phyloP scores from a whole-genome alignment of 23 red algal species.

The Porphyridium purpureum region DNA sequence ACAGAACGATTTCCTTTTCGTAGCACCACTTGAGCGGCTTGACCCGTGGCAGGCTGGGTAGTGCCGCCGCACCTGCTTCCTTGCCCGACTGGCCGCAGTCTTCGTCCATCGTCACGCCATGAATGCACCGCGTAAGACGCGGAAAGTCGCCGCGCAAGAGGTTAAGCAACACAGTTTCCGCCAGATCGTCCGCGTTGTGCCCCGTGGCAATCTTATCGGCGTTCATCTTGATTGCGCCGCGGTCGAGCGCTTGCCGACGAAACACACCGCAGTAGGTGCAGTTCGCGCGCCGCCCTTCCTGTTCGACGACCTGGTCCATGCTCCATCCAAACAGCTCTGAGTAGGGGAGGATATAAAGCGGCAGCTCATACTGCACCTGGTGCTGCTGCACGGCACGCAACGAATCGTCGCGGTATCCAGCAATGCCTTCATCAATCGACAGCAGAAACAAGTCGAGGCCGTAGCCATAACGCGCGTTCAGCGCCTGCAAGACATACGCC shows the following conservation, averaged over 20 bases:
- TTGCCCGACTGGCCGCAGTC: neutral
- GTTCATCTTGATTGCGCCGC: constrained; percentile 35
- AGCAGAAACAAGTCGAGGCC: constrained; percentile 70
- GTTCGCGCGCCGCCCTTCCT: constrained; percentile 66
- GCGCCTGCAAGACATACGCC: constrained; percentile 44
- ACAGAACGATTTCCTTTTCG: constrained; percentile 99
- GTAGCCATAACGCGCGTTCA: constrained; percentile 68
- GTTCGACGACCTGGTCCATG: constrained; percentile 85
- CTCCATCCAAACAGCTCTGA: constrained; percentile 87
- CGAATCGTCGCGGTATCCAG: constrained; percentile 91
- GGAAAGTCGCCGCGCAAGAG: constrained; percentile 82
- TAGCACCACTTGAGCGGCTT: constrained; percentile 92
- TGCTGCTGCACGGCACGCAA: constrained; percentile 44
- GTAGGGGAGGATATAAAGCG: constrained; percentile 53
- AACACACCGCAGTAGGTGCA: constrained; percentile 99
- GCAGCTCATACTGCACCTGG: constrained; percentile 35
- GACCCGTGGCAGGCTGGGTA: constrained; percentile 57
- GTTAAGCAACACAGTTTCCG: constrained; percentile 92
- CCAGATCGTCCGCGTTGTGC: constrained; percentile 98
- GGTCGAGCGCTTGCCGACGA: constrained; percentile 89
- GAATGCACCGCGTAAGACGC: constrained; percentile 39
- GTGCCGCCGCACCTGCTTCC: neutral
- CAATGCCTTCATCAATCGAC: constrained; percentile 89
- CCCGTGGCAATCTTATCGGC: constrained; percentile 88
- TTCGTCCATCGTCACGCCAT: constrained; percentile 41